A percentile compares a stretch with the other conserved stretches of the same genome.
Evolutionary conservation across 176 grass and related monocot species (phyloP).

Genomic region (Raddia distichophylla): DNA sequence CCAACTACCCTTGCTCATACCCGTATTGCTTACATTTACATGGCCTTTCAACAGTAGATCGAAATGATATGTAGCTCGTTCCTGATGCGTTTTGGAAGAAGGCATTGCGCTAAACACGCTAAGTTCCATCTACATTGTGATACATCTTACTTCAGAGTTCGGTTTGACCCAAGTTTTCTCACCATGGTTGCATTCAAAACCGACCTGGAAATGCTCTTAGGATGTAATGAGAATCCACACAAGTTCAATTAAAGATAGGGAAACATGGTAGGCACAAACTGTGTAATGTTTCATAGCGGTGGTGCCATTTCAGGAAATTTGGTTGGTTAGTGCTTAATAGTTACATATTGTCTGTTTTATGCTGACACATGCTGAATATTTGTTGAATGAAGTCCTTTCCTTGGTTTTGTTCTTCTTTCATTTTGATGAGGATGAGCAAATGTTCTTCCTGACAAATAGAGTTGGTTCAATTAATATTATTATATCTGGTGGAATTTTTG

Average conservation of each 20-base stretch:
- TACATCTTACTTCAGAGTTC: background rate
- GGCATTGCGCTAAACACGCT: background rate
- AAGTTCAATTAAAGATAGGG: background rate
- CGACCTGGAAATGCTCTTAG: background rate
- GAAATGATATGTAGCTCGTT: background rate
- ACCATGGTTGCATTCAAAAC: background rate
- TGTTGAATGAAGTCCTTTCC: background rate
- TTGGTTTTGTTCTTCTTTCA: background rate
- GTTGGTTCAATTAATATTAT: background rate
- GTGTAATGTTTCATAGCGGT: background rate
- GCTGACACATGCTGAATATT: background rate
- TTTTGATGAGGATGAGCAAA: background rate
- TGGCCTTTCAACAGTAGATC: background rate
- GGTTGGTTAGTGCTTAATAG: slow-evolving; percentile 1
- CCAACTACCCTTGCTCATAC: background rate
- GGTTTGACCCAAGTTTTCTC: background rate
- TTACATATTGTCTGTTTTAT: slow-evolving; percentile 1
- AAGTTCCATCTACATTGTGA: background rate
- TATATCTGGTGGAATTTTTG: background rate
- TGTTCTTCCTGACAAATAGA: background rate
- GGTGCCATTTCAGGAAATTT: background rate
- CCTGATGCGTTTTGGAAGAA: background rate
- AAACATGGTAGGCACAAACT: background rate
- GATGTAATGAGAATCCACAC: background rate
- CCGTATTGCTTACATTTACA: background rate